Evolutionary conservation across 352 stramenopile genomes (phyloP), one percentile per base, ranked within the genome.

Genomic region (Globisporangium cylindrosporum): DNA sequence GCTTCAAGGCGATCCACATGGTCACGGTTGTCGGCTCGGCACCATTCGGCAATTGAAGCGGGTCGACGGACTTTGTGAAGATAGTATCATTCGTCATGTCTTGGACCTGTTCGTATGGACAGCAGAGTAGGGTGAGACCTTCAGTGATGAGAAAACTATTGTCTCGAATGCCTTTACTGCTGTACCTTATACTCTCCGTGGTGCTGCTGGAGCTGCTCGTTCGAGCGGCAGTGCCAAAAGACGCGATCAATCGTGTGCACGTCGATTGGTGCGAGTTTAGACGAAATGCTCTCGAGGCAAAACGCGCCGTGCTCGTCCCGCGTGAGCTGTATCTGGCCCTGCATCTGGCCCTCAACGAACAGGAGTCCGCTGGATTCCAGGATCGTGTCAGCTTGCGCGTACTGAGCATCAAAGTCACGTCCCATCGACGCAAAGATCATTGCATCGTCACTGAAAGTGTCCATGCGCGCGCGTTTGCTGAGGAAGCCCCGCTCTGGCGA

Each of bases 1-100:
- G 75, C 24, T 66, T 64, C 24, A 81, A 71, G 27, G 64, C 70
- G 9, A 57, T 36, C 29, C 67, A 51, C 15, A 76, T 75, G 9
- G 56, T 77, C 12, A 79, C 5, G 18, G n/a, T 59, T 18, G 73
- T 65, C 4, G 20, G 58, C 46, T 67, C 62, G 8, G 59, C 53
- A 25, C 69, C 74, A 20, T 57, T 57, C 24, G 73, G 15, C 2
- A 79, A 51, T 27, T 71, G 41, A 0, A 81, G 9, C n/a, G 67
- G 73, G 9, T 76, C 73, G 5, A 43, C 56, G 2, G 69, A 72
- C 69, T 43, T 73, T 41, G 18, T 81, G 73, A 1, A 65, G 0
- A 67, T 76, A 32, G 68, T 69, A 36, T 79, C 66, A 1, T 72
- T 38, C 32, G 18, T 68, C 4, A 74, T n/a, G 2, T 59, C 12